Evolutionary conservation across 1,284 basidiomycete genomes (phyloP).

Genomic region (Heterobasidion occidentale): DNA sequence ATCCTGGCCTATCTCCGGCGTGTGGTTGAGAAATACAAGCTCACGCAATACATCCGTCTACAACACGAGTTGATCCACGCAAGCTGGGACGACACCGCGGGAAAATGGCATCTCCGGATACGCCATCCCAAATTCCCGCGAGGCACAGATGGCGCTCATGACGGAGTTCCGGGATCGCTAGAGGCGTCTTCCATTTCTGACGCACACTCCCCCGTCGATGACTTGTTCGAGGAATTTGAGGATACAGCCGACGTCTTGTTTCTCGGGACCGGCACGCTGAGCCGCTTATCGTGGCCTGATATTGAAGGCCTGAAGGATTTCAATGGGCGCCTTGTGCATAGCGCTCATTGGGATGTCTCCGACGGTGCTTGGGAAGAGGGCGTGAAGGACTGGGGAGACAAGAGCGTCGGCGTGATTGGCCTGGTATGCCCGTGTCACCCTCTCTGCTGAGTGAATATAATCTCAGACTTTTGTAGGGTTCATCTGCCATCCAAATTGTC

Average conservation of each 20-base stretch:
- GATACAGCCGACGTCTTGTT: slow-evolving; percentile 48
- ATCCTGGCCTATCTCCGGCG: slow-evolving; percentile 44
- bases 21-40: slow-evolving; percentile 51
- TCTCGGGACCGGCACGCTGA: slow-evolving; percentile 38
- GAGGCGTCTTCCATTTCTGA: not conserved
- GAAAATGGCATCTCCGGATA: slow-evolving; percentile 48
- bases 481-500: slow-evolving; percentile 59
- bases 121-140: slow-evolving; percentile 12
- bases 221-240: slow-evolving; percentile 35
- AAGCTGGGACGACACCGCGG: slow-evolving; percentile 37
- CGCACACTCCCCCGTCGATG: slow-evolving; percentile 8
- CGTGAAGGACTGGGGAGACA: slow-evolving; percentile 42
- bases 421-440: not conserved
- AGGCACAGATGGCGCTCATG: not conserved
- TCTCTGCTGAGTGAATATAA: not conserved
- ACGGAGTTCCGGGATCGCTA: not conserved
- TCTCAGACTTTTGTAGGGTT: slow-evolving; percentile 32
- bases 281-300: slow-evolving; percentile 52
- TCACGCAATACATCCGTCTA: slow-evolving; percentile 44
- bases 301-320: slow-evolving; percentile 45
- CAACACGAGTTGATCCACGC: slow-evolving; percentile 44
- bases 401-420: slow-evolving; percentile 39
- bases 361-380: slow-evolving; percentile 35
- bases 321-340: slow-evolving; percentile 44
- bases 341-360: slow-evolving; percentile 45